Base-by-base conservation (phyloP, 768 basidiomycete species). In the Auriscalpium microsporum region DNA sequence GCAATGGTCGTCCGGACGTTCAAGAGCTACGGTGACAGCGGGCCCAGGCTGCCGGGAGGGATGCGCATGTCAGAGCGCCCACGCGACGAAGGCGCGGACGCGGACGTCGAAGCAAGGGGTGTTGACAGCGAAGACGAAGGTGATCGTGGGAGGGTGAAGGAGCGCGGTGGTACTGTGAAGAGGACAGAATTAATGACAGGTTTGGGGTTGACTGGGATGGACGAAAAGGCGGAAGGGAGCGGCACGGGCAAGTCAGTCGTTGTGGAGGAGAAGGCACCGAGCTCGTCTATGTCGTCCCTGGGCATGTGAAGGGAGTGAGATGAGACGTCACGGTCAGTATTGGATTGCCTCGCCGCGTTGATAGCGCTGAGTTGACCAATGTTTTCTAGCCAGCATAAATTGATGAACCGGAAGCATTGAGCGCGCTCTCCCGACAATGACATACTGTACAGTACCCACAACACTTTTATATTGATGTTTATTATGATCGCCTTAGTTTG, bases 1-100 rank as follows among this genome's bases (percentile, higher is more conserved):
- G 62, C 57, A 8, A 67, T 87, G 55, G 86, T 88, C 46, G 72
- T 89, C 36, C 71, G 70, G 55, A 86, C 86, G 0, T 70, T 90
- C 64, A 73, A 73, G 65, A 75, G 72, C 36, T 90, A 88, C 55
- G 82, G 84, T 11, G 62, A 59, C 55, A 59, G 53, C 21, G 62
- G 60, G 11, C 56, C 55, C 28, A 57, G 54, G 40, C 13, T 14
- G 17, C 7, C 4, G 28, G 28, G 28, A 28, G 28, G 28, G 28
- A 5, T 28, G 28, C 40, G 40, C 40, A 13, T 1, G 40, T 42
- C 8, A 14, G 14, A 42, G 17, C 40, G 40, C 40, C 13, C 3
- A 17, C 13, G 8, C 14, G 40, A 13, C 13, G 40, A 42, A 13
- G 40, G 14, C 8, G 40, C 40, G 14, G 40, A 42, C 40, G 40